Evolutionary conservation across 1,139 yeast genomes (phyloP).

Genomic region (Protomyces inundatus): DNA sequence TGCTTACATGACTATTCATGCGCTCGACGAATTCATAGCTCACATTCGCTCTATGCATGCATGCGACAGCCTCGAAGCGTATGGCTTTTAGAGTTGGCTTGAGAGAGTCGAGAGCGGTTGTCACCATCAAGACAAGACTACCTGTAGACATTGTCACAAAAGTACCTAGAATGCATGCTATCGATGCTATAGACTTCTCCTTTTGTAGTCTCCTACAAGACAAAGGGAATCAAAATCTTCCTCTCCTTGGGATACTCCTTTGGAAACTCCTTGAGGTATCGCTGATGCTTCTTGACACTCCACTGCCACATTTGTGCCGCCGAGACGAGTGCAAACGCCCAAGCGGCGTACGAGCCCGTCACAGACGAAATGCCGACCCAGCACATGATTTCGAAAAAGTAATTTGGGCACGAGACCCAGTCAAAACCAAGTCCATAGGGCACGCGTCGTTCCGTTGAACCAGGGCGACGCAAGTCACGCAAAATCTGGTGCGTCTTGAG

Average conservation of each 20-base stretch:
- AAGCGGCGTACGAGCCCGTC: constrained; percentile 56
- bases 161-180: too few relatives aligned
- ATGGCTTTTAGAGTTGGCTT: too few relatives aligned
- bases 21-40: too few relatives aligned
- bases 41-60: too few relatives aligned
- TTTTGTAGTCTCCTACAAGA: constrained; percentile 38
- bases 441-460: constrained; percentile 48
- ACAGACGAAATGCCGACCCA: constrained; percentile 68
- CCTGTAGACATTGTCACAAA: too few relatives aligned
- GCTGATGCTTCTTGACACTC: constrained; percentile 68
- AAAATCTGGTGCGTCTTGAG: constrained; percentile 61
- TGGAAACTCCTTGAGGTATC: constrained; percentile 66
- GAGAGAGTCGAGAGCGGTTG: too few relatives aligned
- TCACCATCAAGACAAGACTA: too few relatives aligned
- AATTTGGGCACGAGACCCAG: constrained; percentile 63
- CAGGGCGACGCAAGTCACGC: constrained; percentile 50
- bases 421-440: constrained; percentile 51
- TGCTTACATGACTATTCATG: too few relatives aligned
- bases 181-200: too few relatives aligned
- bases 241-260: constrained; percentile 67
- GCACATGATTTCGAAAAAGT: constrained; percentile 73
- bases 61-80: too few relatives aligned
- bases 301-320: constrained; percentile 72
- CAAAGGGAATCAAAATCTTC: constrained; percentile 59
- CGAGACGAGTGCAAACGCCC: constrained; percentile 65